phyloP scores from a whole-genome alignment of 257 asterid species.

The Plantago ovata region DNA sequence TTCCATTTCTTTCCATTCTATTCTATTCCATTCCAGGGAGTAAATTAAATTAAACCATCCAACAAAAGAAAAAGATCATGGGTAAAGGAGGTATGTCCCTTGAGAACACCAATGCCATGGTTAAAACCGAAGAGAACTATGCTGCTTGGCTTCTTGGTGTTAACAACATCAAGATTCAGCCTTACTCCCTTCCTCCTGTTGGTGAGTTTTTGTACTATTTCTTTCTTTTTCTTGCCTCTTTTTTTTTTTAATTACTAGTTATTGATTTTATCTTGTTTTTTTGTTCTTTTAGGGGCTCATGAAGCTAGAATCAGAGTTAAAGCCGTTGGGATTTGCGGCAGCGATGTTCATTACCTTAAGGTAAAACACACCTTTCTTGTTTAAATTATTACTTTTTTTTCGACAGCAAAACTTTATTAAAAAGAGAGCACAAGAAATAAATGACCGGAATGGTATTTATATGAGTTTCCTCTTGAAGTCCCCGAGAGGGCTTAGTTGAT shows the following conservation, averaged over 20 bases:
- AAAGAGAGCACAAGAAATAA: no score
- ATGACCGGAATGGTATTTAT: no score
- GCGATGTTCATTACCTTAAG: slow-evolving; percentile 94
- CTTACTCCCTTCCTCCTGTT: slow-evolving; percentile 72
- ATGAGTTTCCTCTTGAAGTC: no score
- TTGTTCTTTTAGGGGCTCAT: slow-evolving; percentile 44
- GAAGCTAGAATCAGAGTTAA: slow-evolving; percentile 85
- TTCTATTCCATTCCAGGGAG: no score
- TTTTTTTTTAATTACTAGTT: neutral
- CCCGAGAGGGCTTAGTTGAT: no score
- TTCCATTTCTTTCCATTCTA: no score
- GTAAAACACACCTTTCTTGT: no score
- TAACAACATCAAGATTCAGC: slow-evolving; percentile 68
- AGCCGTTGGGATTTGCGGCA: slow-evolving; percentile 96
- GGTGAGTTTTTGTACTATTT: slow-evolving; percentile 30
- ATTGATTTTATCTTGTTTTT: neutral
- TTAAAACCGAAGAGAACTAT: slow-evolving; percentile 72
- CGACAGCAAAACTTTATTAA: no score
- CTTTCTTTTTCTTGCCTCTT: neutral
- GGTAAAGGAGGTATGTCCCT: slow-evolving; percentile 35
- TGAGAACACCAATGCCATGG: slow-evolving; percentile 28
- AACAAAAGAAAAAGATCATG: slow-evolving; percentile 17
- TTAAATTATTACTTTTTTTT: no score
- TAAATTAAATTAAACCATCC: no score
- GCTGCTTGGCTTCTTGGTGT: slow-evolving; percentile 95